phyloP scores from a whole-genome alignment of 345 rosid genomes.

The Atalantia buxifolia region DNA sequence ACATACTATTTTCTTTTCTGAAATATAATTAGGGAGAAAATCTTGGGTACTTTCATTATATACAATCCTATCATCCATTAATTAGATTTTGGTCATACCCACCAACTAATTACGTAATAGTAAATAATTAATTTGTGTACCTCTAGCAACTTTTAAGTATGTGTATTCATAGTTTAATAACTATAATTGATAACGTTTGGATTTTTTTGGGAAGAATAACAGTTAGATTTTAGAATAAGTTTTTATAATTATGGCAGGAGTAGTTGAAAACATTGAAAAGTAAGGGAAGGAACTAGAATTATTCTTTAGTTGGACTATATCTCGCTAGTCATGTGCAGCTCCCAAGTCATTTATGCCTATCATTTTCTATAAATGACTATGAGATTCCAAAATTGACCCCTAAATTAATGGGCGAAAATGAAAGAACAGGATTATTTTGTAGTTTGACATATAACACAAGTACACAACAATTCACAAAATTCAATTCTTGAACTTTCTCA shows the following conservation, averaged over 20 bases:
- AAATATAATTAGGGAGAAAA: too few species aligned
- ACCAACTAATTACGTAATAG: too few species aligned
- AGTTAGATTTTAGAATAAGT: neutral
- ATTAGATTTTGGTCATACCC: too few species aligned
- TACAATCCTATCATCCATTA: too few species aligned
- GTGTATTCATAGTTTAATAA: neutral
- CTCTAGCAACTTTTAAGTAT: neutral
- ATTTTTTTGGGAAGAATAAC: too few species aligned
- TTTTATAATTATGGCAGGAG: neutral
- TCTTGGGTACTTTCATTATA: too few species aligned
- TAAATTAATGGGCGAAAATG: neutral
- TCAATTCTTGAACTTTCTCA: neutral
- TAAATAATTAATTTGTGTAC: too few species aligned
- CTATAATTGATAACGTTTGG: neutral
- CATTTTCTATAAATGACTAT: neutral
- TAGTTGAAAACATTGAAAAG: neutral
- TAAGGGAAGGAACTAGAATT: neutral
- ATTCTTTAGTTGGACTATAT: too few species aligned
- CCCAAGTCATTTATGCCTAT: neutral
- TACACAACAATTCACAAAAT: neutral
- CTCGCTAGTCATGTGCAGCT: too few species aligned
- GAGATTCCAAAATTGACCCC: neutral
- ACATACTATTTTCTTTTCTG: too few species aligned
- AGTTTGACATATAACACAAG: neutral
- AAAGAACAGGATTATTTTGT: neutral